Evolutionary conservation across 768 basidiomycete genomes (phyloP), one percentile per base, ranked within the genome.

Genomic region (Pleurotus platypus): DNA sequence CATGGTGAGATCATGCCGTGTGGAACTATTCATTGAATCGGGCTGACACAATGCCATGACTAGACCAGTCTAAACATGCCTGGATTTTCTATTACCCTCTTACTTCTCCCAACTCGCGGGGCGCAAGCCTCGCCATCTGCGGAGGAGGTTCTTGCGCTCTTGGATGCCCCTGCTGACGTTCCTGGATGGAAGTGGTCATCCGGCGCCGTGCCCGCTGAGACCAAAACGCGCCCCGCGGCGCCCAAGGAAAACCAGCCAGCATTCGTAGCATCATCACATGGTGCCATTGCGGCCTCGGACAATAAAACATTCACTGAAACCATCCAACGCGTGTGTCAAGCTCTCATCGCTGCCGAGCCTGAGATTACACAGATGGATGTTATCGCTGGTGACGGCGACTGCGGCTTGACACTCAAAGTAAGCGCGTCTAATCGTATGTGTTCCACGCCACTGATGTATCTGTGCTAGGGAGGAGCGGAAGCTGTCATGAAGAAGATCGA

Each of bases 51-150:
- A 12, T 20, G 57, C 8, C 43, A 49, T 43, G 26, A 13, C 16
- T 45, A 88, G 92, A 94, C 92, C 20, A 91, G 89, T 57, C 79
- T 96, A 61, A 94, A 93, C 70, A 94, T 94, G 90, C 90, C 92
- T 27, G 94, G 94, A 2, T 91, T 95, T 69, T 94, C 92, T 13
- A 74, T 96, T 58, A 90, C 92, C 1, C 77, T 94, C 15, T 77
- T 94, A 13, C 80, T 92, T 7, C 82, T 96, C 8, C 90, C 94
- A 0, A 49, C 71, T 46, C 60, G 72, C 40, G 77, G 79, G 22
- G 75, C 81, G 5, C 64, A 72, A 5, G 56, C 70, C 2, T 68
- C 74, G 42, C 51, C 51, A 40, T 40, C 51, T 20, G 38, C 38
- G 15, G 16, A 5, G 4, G 56, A 77, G 1, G 65, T 93, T 49